These are phyloP conservation scores for Linnemannia zychae DNA, from an alignment of 192 early-diverging fungal genomes.

Conservation along the genomic window DNA sequence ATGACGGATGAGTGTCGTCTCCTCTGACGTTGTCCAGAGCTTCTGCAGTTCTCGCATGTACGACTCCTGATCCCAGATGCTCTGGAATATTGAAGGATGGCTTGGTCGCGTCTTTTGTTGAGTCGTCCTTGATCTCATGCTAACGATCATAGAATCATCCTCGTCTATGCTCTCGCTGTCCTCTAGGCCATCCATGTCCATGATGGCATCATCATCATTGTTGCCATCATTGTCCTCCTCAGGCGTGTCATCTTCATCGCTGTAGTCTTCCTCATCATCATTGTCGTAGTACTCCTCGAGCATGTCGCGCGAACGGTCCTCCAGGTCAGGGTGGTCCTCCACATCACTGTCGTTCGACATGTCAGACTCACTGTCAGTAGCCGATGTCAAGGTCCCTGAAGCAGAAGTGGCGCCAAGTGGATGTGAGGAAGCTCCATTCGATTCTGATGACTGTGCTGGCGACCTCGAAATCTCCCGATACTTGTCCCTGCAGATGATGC, in stretches of 20 bases:
- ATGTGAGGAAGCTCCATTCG: neutral
- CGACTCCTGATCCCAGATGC: slow-evolving; percentile 23
- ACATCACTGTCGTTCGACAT: neutral
- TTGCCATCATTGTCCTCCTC: neutral
- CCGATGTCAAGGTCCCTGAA: neutral
- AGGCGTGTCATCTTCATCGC: neutral
- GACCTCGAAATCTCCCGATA: slow-evolving; percentile 17
- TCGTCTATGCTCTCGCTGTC: neutral
- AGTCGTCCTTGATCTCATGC: slow-evolving; percentile 10
- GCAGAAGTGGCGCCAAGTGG: neutral
- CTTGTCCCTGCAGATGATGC: slow-evolving; percentile 23
- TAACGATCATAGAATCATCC: slow-evolving; percentile 11
- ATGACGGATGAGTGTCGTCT: slow-evolving; percentile 43
- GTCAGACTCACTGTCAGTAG: neutral
- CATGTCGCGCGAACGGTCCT: neutral
- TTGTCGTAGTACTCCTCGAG: neutral
- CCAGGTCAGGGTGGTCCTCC: neutral
- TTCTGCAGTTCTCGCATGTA: slow-evolving; percentile 6
- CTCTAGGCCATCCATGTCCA: neutral
- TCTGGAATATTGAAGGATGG: neutral
- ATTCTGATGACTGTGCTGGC: too few species aligned
- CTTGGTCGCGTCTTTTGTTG: neutral
- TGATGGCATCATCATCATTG: slow-evolving; percentile 8
- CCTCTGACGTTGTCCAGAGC: slow-evolving; percentile 27
- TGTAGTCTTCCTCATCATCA: neutral